phyloP scores from a whole-genome alignment of 805 yeast species.

The Sungouiella blattae region DNA sequence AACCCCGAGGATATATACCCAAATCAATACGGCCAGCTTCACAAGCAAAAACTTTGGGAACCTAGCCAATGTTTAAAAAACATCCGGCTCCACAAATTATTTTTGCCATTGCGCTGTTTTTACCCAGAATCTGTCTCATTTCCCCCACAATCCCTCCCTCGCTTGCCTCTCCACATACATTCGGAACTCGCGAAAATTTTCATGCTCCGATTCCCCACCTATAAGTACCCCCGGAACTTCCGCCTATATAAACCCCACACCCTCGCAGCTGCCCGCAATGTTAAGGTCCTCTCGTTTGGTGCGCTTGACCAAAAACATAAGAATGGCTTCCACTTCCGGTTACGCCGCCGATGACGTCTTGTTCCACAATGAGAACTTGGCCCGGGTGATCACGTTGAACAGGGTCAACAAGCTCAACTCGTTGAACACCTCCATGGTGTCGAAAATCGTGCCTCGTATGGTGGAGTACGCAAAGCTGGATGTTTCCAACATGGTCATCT shows the following conservation, averaged over 20 bases:
- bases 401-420: conserved; percentile 85
- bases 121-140: no score
- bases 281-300: conserved; percentile 12
- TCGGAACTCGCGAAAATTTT: conserved; percentile 17
- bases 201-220: conserved; percentile 5
- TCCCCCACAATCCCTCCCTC: no score
- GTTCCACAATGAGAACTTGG: conserved; percentile 57
- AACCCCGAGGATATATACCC: no score
- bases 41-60: no score
- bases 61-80: no score
- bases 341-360: conserved; percentile 52
- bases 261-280: conserved; percentile 5
- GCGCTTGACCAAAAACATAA: conserved; percentile 5
- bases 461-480: conserved; percentile 72
- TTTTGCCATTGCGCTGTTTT: no score
- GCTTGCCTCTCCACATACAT: no score
- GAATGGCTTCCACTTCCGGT: conserved; percentile 18
- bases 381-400: conserved; percentile 73
- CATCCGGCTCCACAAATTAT: no score
- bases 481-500: conserved; percentile 59
- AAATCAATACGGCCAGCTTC: no score
- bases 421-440: conserved; percentile 70
- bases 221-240: conserved; percentile 6
- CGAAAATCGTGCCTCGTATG: conserved; percentile 66
- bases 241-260: conserved; percentile 12